These are phyloP conservation scores for Talaromyces funiculosus DNA, from an alignment of 2,329 filamentous ascomycete species.

Conservation along the genomic window DNA sequence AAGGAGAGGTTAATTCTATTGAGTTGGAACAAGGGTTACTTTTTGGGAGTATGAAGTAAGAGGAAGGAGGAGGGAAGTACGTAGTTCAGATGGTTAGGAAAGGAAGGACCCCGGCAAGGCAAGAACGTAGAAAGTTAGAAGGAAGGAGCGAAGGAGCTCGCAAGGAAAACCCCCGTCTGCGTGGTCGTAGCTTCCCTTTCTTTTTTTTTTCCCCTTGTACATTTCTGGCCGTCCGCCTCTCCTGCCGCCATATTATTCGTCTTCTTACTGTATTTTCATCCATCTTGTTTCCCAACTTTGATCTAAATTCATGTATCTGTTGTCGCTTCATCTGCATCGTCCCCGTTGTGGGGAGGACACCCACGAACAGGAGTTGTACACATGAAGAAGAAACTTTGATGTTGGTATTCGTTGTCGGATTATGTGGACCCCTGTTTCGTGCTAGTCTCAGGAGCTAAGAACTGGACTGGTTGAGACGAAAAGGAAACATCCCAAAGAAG, in stretches of 20 bases:
- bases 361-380: neutral
- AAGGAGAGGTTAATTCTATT: neutral
- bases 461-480: neutral
- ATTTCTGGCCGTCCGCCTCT: neutral
- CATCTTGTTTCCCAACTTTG: neutral
- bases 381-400: neutral
- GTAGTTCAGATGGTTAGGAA: neutral
- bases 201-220: neutral
- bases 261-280: neutral
- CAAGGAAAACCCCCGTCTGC: neutral
- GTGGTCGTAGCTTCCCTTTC: conserved; percentile 1
- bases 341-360: neutral
- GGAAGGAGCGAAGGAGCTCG: conserved; percentile 1
- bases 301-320: neutral
- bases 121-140: neutral
- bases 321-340: neutral
- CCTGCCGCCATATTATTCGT: neutral
- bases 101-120: neutral
- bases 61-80: neutral
- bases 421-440: conserved; percentile 2
- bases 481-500: neutral
- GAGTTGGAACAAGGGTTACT: neutral
- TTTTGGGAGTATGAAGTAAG: neutral
- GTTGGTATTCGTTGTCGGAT: neutral
- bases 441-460: neutral